Evolutionary conservation across 768 basidiomycete genomes (phyloP).

Genomic region (Dendrothele bispora): DNA sequence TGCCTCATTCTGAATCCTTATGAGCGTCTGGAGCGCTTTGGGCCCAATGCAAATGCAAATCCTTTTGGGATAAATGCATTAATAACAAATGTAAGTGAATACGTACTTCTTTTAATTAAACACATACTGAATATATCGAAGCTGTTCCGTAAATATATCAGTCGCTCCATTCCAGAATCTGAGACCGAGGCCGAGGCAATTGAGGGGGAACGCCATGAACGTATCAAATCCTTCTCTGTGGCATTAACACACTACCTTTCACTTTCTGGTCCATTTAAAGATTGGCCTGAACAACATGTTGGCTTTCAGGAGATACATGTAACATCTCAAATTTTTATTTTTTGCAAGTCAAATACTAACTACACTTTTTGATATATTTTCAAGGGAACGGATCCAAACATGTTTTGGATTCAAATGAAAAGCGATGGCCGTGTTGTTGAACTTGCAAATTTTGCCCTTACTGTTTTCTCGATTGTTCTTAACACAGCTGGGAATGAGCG

Average conservation of each 20-base stretch:
- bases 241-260: background rate
- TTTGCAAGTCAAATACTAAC: background rate
- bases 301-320: slow-evolving; percentile 1
- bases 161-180: no score
- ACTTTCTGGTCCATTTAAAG: background rate
- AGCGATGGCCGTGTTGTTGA: background rate
- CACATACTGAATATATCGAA: no score
- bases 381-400: background rate
- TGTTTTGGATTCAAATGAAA: slow-evolving; percentile 1
- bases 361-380: background rate
- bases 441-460: background rate
- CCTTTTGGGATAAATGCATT: background rate
- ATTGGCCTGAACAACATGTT: background rate
- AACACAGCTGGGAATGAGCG: background rate
- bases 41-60: slow-evolving; percentile 1
- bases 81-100: background rate
- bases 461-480: background rate
- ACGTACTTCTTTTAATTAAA: no score
- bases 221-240: no score
- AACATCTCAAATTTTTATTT: no score
- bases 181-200: no score
- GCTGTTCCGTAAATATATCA: no score
- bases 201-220: no score
- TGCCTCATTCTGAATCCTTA: background rate
- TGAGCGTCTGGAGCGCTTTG: background rate